These are phyloP conservation scores for Ustilago curta DNA, from an alignment of 1,284 basidiomycete species.

Conservation along the genomic window DNA sequence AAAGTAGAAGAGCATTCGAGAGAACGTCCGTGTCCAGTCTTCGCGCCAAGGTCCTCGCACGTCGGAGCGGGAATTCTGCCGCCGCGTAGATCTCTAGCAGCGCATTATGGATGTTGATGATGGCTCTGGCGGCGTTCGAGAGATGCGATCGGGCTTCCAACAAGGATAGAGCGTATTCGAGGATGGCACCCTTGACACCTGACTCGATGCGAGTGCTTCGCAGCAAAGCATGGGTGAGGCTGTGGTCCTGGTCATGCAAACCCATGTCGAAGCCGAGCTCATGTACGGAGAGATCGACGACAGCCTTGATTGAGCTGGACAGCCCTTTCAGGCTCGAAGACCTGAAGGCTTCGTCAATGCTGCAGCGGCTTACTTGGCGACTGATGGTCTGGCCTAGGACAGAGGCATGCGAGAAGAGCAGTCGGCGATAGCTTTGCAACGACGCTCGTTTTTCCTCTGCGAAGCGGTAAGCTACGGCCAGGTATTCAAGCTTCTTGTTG, in stretches of 20 bases:
- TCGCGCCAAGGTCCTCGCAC: conserved; percentile 37
- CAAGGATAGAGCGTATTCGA: conserved; percentile 40
- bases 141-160: conserved; percentile 49
- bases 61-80: conserved; percentile 39
- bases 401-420: conserved; percentile 16
- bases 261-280: conserved; percentile 38
- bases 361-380: conserved; percentile 3
- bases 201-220: conserved; percentile 1
- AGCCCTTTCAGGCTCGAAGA: conserved; percentile 12
- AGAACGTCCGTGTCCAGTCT: conserved; percentile 50
- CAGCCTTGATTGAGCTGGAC: conserved; percentile 19
- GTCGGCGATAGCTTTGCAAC: conserved; percentile 20
- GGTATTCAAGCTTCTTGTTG: conserved; percentile 47
- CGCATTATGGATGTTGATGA: conserved; percentile 21
- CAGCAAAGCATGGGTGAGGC: conserved; percentile 27
- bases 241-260: conserved; percentile 14
- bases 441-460: conserved; percentile 24
- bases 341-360: conserved; percentile 33
- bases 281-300: conserved; percentile 49
- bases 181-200: conserved; percentile 32
- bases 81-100: conserved; percentile 30
- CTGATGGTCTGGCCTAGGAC: conserved; percentile 5
- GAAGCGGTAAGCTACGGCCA: conserved; percentile 48
- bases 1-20: conserved; percentile 18
- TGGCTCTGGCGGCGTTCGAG: conserved; percentile 38